A percentile compares a stretch with the other conserved stretches of the same genome.
Evolutionary conservation across 768 basidiomycete species (phyloP).

Genomic region (Lentinula sp.): DNA sequence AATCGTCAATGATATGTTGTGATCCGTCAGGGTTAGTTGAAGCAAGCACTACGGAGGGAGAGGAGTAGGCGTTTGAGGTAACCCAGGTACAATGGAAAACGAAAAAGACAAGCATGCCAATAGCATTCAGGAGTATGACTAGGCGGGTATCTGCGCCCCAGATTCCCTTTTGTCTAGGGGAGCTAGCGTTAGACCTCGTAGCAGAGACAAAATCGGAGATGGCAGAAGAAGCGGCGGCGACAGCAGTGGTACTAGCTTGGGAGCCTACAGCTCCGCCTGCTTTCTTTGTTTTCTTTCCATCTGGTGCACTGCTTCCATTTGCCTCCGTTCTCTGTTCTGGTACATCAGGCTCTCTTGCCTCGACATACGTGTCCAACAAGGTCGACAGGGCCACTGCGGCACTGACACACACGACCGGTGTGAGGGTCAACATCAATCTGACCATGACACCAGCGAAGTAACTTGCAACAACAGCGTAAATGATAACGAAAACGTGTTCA

Average conservation of each 20-base stretch:
- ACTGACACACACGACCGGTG: conserved; percentile 92
- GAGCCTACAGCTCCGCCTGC: conserved; percentile 31
- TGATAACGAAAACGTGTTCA: conserved; percentile 97
- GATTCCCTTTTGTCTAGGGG: conserved; percentile 45
- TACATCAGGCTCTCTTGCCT: conserved; percentile 63
- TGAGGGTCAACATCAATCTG: conserved; percentile 94
- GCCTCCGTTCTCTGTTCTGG: conserved; percentile 15
- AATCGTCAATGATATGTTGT: conserved; percentile 96
- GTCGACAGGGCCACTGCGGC: conserved; percentile 88
- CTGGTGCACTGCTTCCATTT: conserved; percentile 18
- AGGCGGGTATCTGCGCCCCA: conserved; percentile 83
- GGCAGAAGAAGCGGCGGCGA: conserved; percentile 22
- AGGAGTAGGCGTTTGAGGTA: conserved; percentile 91
- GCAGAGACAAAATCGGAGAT: conserved; percentile 37
- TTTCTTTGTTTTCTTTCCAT: conserved; percentile 54
- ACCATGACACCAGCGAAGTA: conserved; percentile 99
- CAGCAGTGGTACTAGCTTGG: conserved; percentile 17
- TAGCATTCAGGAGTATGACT: conserved; percentile 64
- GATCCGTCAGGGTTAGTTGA: conserved; percentile 76
- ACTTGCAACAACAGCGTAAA: conserved; percentile 91
- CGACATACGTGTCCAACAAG: conserved; percentile 85
- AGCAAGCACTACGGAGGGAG: conserved; percentile 93
- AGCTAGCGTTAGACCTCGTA: conserved; percentile 31
- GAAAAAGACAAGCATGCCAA: conserved; percentile 81
- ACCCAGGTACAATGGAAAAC: conserved; percentile 97